Percentiles rank a stretch among this genome's conserved stretches.
Conservation (phyloP, 2,329 filamentous ascomycete genomes). For the Ophiocordyceps robertsii region DNA sequence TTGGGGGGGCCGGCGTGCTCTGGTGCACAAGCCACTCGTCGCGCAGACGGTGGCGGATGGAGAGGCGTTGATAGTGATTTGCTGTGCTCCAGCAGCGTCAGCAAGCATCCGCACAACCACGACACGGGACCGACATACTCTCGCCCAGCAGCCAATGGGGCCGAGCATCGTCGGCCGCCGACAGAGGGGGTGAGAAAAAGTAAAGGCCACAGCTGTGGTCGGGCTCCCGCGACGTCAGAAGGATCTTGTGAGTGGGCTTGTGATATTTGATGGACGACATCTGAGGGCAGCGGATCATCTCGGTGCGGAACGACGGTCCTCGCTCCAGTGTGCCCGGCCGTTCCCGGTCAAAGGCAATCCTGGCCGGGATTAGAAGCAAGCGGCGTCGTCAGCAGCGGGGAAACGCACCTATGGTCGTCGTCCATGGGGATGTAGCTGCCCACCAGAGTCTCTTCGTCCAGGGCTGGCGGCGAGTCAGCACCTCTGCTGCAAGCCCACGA, state of each 20-base stretch:
- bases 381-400: background rate
- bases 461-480: constrained; percentile 10
- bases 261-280: constrained; percentile 36
- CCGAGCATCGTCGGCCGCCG: constrained; percentile 11
- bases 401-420: constrained; percentile 23
- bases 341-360: constrained; percentile 4
- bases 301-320: constrained; percentile 11
- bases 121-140: constrained; percentile 9
- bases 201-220: constrained; percentile 18
- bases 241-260: constrained; percentile 23
- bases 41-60: constrained; percentile 11
- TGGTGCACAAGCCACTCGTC: constrained; percentile 22
- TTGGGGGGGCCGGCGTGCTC: constrained; percentile 26
- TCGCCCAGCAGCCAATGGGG: constrained; percentile 26
- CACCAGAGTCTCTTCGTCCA: constrained; percentile 20
- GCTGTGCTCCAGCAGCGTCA: constrained; percentile 8
- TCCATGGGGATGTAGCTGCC: constrained; percentile 30
- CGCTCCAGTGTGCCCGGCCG: constrained; percentile 1
- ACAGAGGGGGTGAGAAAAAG: constrained; percentile 22
- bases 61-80: constrained; percentile 17
- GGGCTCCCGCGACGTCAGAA: constrained; percentile 26
- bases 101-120: background rate
- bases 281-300: constrained; percentile 23
- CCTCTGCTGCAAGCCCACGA: background rate
- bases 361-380: background rate